Conservation (phyloP, 1,284 basidiomycete genomes). For the Ceratobasidium sp. region DNA sequence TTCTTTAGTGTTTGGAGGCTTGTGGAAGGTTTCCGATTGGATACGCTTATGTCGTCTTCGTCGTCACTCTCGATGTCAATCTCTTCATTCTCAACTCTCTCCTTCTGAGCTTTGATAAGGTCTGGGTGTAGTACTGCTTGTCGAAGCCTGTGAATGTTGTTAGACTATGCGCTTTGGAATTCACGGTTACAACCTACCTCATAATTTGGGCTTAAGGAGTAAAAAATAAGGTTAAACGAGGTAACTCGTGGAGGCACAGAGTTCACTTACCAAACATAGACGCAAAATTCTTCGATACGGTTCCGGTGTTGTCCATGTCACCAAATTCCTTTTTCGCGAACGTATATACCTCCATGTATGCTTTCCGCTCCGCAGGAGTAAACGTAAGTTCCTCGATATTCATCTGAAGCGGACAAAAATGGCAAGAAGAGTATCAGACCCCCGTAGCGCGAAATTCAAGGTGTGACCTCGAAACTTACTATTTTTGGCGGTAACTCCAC, state of each 20-base stretch:
- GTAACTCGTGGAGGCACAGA: neutral
- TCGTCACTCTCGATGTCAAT: constrained; percentile 56
- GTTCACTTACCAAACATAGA: constrained; percentile 68
- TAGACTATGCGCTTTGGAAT: neutral
- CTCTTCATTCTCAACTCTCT: constrained; percentile 49
- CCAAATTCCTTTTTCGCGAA: constrained; percentile 79
- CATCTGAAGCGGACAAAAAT: constrained; percentile 57
- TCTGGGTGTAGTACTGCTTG: constrained; percentile 88
- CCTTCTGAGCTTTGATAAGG: constrained; percentile 64
- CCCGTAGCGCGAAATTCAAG: neutral
- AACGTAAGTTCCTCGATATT: constrained; percentile 78
- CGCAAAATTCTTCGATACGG: constrained; percentile 86
- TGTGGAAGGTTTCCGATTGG: constrained; percentile 4
- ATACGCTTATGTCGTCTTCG: constrained; percentile 47
- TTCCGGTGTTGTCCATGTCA: constrained; percentile 76
- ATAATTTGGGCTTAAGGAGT: constrained; percentile 78
- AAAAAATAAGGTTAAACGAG: neutral
- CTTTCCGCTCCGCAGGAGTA: constrained; percentile 77
- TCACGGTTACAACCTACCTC: constrained; percentile 63
- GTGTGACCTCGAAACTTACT: constrained; percentile 57
- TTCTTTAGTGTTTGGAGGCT: neutral
- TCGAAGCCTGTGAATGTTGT: constrained; percentile 65
- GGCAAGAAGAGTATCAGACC: neutral
- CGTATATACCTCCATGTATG: constrained; percentile 81
- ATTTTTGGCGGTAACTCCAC: constrained; percentile 91